Base-by-base conservation (phyloP, 2,329 filamentous ascomycete species). In the Acephala macrosclerotiorum region DNA sequence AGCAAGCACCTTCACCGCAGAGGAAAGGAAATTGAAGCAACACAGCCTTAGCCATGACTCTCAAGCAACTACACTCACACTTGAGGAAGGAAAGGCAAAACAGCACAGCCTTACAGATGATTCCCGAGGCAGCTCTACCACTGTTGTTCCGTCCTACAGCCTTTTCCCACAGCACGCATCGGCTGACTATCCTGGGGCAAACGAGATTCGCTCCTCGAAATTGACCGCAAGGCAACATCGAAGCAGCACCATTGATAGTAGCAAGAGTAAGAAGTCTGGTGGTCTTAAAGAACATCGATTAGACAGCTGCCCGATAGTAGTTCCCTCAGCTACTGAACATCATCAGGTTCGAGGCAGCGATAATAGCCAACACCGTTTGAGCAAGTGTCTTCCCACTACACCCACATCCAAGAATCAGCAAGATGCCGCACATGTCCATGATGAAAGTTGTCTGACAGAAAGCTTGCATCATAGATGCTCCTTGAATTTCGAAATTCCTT, bases 201-300 rank as follows among this genome's bases (percentile, higher is more conserved):
- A 33, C 49, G 22, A 53, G 14, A 1, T 25, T 18, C 2, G 25
- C 22, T 53, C 49, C 4, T 53, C 49, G 29, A 29, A 16, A 12
- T 16, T 12, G 49, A 6, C 22, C 18, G 14, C 11, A 14, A 53
- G 25, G 18, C 22, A 16, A 29, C 3, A 33, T 53, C 51, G 55
- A 33, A 65, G 63, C 42, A 42, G 35, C 25, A 55, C n/a, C 12
- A 18, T 47, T 3, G 58, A 58, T 25, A 40, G 29, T 5, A 57
- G 8, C 18, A 40, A 18, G 22, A 53, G 25, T 6, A 49, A 20
- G 18, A 8, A 22, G 22, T 25, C 25, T n/a, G 14, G 16, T 26
- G 55, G 35, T 36, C 20, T 57, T 26, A 60, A 60, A 45, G 60
- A 67, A 22, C 67, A 64, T 64, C 65, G 60, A 22, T 42, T 65